These are phyloP conservation scores for Pleoardoris graminearum DNA, from an alignment of 2,329 filamentous ascomycete species.

Conservation along the genomic window DNA sequence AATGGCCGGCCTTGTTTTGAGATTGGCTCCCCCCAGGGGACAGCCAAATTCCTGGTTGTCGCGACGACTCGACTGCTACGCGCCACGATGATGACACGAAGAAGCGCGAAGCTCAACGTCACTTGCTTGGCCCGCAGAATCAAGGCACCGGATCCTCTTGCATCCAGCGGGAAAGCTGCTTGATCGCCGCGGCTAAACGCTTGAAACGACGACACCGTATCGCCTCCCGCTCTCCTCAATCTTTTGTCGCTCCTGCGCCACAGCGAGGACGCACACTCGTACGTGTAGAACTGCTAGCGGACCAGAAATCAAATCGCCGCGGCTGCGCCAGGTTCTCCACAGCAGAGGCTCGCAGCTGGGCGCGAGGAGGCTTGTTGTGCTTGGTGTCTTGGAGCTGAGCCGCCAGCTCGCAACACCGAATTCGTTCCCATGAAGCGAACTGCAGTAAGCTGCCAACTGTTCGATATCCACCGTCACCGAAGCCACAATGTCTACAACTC, in stretches of 20 bases:
- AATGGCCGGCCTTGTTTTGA: not conserved
- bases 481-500: not conserved
- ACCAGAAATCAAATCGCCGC: not conserved
- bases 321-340: not conserved
- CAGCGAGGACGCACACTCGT: not conserved
- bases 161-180: not conserved
- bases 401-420: not conserved
- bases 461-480: too few species aligned
- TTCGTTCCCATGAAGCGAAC: not conserved
- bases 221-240: not conserved
- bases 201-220: constrained; percentile 12
- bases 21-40: not conserved
- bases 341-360: not conserved
- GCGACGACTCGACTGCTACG: not conserved
- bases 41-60: constrained; percentile 1
- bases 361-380: not conserved
- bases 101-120: constrained; percentile 1
- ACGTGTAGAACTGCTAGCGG: too few species aligned
- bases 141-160: constrained; percentile 7
- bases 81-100: constrained; percentile 7
- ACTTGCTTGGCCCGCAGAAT: constrained; percentile 13
- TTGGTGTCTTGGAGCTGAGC: constrained; percentile 4
- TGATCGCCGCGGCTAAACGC: constrained; percentile 15
- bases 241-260: not conserved
- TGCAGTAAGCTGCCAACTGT: not conserved